Conservation (phyloP, 805 yeast genomes). For the Soucietia sequanensis region DNA sequence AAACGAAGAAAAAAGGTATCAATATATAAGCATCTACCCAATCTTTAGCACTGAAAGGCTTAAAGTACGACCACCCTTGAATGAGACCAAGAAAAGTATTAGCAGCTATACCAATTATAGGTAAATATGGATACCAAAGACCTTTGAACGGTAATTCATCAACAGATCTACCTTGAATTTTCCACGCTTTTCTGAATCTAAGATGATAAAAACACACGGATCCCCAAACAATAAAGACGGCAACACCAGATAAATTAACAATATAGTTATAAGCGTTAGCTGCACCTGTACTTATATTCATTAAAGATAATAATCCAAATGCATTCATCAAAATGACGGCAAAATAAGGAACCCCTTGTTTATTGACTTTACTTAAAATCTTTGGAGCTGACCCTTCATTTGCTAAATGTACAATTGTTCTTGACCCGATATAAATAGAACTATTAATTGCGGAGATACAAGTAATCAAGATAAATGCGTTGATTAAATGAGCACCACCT, state of each 20-base stretch:
- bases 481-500: slow-evolving; percentile 51
- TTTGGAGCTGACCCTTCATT: slow-evolving; percentile 60
- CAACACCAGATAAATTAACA: slow-evolving; percentile 63
- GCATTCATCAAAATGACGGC: slow-evolving; percentile 55
- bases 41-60: slow-evolving; percentile 50
- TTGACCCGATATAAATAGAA: slow-evolving; percentile 65
- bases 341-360: slow-evolving; percentile 62
- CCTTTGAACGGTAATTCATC: slow-evolving; percentile 37
- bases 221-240: slow-evolving; percentile 70
- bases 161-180: slow-evolving; percentile 32
- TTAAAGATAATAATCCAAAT: slow-evolving; percentile 55
- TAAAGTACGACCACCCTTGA: slow-evolving; percentile 66
- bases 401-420: slow-evolving; percentile 66
- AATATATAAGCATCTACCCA: slow-evolving; percentile 61
- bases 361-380: slow-evolving; percentile 50
- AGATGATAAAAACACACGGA: slow-evolving; percentile 54
- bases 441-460: slow-evolving; percentile 70
- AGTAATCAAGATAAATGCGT: slow-evolving; percentile 61
- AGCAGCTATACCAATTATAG: slow-evolving; percentile 47
- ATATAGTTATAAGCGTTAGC: slow-evolving; percentile 59
- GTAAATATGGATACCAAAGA: slow-evolving; percentile 48
- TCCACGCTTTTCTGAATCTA: slow-evolving; percentile 50
- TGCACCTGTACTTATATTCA: slow-evolving; percentile 58
- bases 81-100: slow-evolving; percentile 55
- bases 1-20: slow-evolving; percentile 53